Evolutionary conservation across 1,139 yeast species (phyloP), one percentile per base, ranked within the genome.

Genomic region (Lodderomyces jiufengensis): DNA sequence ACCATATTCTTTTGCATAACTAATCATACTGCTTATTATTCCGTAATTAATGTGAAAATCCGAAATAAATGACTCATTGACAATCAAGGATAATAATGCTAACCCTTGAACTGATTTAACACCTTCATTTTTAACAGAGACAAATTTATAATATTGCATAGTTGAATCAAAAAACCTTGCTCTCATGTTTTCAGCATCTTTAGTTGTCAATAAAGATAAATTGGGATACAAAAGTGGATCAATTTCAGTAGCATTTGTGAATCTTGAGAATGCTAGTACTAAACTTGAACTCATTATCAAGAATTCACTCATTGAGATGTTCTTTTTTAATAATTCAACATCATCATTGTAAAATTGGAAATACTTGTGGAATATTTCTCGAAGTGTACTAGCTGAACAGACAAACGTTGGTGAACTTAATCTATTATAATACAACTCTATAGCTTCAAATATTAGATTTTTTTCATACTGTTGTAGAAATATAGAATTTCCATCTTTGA

Each of bases 31-130:
- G 3, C 56, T 42, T 2, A 48, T 42, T 23, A 59, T 40, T 12
- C 43, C 44, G 33, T 49, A 49, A 31, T 52, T 52, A 29, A 55
- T 48, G 25, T 57, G 54, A 24, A 57, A 47, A 29, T 54, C 57
- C 10, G 57, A 46, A 7, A 53, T 37, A 43, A 50, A 56, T n/a
- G 45, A 45, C 3, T 51, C 46, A 26, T 59, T 62, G 20, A 58
- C 41, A 31, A 48, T 56, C 9, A 51, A 25, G 7, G 50, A 43
- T 29, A 59, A 39, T 24, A 59, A 44, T 1, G 57, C 42, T 8
- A 58, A 42, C 1, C 55, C 63, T 39, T 56, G 61, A 5, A 59
- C 37, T 1, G 60, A 40, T 15, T 32, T 41, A 1, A 51, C 26
- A 6, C 61, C 57, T 29, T 57, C 62, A 31, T 22, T 27, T 3